Evolutionary conservation across 1,284 basidiomycete genomes (phyloP), one percentile per base, ranked within the genome.

Genomic region (Malassezia obtusa): DNA sequence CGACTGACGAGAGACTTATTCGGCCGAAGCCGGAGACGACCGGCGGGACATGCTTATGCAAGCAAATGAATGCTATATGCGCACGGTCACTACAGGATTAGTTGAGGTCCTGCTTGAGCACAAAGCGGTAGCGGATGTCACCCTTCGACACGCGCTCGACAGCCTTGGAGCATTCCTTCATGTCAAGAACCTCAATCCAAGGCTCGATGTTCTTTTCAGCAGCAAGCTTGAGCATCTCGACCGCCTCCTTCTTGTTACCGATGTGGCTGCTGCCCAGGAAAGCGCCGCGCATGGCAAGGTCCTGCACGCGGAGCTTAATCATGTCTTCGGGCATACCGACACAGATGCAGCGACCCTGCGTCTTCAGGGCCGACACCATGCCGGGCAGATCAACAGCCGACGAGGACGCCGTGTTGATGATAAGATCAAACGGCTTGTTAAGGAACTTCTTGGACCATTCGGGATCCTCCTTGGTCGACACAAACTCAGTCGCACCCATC

Each of bases 221-320:
- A 14, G 67, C 68, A 7, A 71, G 59, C 33, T 54, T 45, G 30
- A 71, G 63, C 68, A 71, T 71, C 56, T 77, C 76, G 17, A 80
- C 63, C 17, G 77, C 80, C 65, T 85, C 83, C 57, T 78, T 78
- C 76, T 82, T 83, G 72, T 77, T 81, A 31, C 83, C 83, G 46
- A 85, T 81, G 72, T 80, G 77, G 38, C 75, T 77, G 19, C 77
- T 78, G 24, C 78, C 77, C 44, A 80, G 62, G 14, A 67, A 53
- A 1, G 53, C 36, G 12, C 76, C 77, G 61, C 77, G 77, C 14
- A 66, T 70, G 25, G 75, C 73, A 48, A 77, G 63, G 46, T 76
- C 63, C 49, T 73, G 68, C 45, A 77, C 74, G 31, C 73, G 63
- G 43, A 75, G 64, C 59, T 63, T 63, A 58, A 73, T 64, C 37